These are phyloP conservation scores for Larix kaempferi DNA, from an alignment of 75 land plant species.

Conservation along the genomic window DNA sequence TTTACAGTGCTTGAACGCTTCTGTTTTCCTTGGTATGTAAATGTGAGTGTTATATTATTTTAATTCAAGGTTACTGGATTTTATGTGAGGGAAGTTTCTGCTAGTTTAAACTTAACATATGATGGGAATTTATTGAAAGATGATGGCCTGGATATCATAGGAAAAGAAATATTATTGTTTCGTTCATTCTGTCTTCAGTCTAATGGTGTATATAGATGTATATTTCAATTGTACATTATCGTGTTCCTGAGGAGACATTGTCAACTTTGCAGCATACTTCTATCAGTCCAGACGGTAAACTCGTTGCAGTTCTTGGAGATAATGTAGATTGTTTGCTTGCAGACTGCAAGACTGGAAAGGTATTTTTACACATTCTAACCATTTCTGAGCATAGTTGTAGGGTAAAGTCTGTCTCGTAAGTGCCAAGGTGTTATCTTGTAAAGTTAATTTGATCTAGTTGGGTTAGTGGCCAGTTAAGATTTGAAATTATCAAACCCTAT, in stretches of 20 bases:
- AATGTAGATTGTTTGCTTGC: constrained; percentile 76
- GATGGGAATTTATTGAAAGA: background rate
- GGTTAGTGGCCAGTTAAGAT: background rate
- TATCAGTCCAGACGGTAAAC: constrained; percentile 79
- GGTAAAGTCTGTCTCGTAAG: background rate
- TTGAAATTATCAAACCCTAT: background rate
- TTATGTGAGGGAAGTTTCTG: background rate
- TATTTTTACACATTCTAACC: constrained; percentile 14
- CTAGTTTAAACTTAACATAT: background rate
- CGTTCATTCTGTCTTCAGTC: background rate
- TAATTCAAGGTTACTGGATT: background rate
- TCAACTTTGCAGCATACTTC: constrained; percentile 67
- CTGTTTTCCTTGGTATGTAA: constrained; percentile 86
- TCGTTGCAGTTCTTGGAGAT: constrained; percentile 91
- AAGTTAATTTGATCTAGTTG: background rate
- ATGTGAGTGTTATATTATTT: constrained; percentile 54
- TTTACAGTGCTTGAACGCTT: constrained; percentile 56
- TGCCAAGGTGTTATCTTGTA: background rate
- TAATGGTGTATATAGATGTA: background rate
- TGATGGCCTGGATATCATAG: background rate
- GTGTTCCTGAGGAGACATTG: background rate
- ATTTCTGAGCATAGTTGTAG: background rate
- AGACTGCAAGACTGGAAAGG: constrained; percentile 86
- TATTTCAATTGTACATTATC: background rate
- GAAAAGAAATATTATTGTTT: background rate